These are phyloP conservation scores for Salpingoeca rosetta DNA, from an alignment of 78 protist genomes.

Conservation along the genomic window DNA sequence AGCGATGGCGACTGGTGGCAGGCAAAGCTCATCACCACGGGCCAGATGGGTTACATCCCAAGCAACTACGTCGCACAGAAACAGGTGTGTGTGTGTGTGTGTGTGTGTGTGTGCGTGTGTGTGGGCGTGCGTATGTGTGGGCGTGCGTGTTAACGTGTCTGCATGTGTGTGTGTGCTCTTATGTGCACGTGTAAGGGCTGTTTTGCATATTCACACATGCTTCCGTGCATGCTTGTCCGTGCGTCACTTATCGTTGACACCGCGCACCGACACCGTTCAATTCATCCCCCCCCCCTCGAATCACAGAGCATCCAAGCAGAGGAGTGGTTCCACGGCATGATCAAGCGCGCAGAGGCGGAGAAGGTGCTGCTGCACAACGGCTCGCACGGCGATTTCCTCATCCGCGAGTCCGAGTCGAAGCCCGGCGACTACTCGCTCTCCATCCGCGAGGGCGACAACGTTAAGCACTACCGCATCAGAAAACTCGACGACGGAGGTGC, in stretches of 20 bases:
- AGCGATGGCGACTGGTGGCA: slow-evolving; percentile 43
- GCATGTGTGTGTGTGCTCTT: too few relatives aligned
- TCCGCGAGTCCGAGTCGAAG: slow-evolving; percentile 17
- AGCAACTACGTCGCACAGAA: slow-evolving; percentile 19
- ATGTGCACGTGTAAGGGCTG: too few relatives aligned
- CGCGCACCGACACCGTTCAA: too few relatives aligned
- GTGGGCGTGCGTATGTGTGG: too few relatives aligned
- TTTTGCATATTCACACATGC: too few relatives aligned
- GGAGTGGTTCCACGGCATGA: slow-evolving; percentile 28
- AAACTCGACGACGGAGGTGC: background rate
- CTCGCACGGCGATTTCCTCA: slow-evolving; percentile 1
- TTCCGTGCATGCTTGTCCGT: too few relatives aligned
- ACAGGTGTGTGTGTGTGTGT: too few relatives aligned
- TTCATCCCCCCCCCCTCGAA: too few relatives aligned
- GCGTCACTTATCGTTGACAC: too few relatives aligned
- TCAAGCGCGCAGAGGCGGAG: slow-evolving; percentile 21
- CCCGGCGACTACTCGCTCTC: slow-evolving; percentile 27
- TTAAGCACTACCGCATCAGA: slow-evolving; percentile 26
- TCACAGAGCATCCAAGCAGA: background rate
- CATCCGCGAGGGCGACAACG: slow-evolving; percentile 10
- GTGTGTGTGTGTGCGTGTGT: too few relatives aligned
- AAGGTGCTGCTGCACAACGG: slow-evolving; percentile 4
- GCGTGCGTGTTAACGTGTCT: too few relatives aligned
- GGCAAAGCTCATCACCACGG: slow-evolving; percentile 12
- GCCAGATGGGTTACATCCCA: slow-evolving; percentile 23